Evolutionary conservation across 306 rosid species (phyloP), one percentile per base, ranked within the genome.

Genomic region (Medicago lupulina): DNA sequence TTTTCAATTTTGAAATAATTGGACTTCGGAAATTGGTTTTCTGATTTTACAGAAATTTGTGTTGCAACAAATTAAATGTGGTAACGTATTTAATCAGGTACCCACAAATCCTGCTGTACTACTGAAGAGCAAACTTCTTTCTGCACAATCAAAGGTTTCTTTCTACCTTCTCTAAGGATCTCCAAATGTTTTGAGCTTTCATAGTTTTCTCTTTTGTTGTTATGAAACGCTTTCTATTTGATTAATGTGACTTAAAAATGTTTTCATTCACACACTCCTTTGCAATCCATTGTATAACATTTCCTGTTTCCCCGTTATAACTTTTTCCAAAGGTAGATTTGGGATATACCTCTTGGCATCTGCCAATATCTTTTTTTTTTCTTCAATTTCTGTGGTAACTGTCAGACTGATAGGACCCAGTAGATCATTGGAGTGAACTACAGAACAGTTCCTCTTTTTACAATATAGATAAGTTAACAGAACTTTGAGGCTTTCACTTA

Each of bases 81-180:
- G 15, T 68, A 67, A 59, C 38, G 38, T 78, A 75, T 77, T 59
- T 17, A 44, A 68, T 80, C 84, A 95, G 98, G 79, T 95, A 74
- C 96, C 97, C 31, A 68, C 92, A 66, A 90, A 89, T 85, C 97
- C 96, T 70, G 86, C 83, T 74, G 86, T 90, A 13, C 83, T 95
- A 46, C 74, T 95, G 77, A 85, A 55, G 89, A 92, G 93, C 88
- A 86, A 81, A 76, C 23, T 95, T 76, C 97, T 95, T 74, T 92
- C 97, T 71, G 81, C 96, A 47, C 85, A 86, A 51, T 86, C 98
- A 17, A 95, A 92, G 98, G 98, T 94, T 84, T 74, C 84, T 81
- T 79, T 72, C 79, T 73, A 51, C 39, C 43, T 55, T 73, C 16
- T 49, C 79, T 61, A 36, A 10, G 57, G 40, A 73, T 76, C 61